These are phyloP conservation scores for Teratosphaeria destructans DNA, from an alignment of 2,329 filamentous ascomycete species.

Conservation along the genomic window DNA sequence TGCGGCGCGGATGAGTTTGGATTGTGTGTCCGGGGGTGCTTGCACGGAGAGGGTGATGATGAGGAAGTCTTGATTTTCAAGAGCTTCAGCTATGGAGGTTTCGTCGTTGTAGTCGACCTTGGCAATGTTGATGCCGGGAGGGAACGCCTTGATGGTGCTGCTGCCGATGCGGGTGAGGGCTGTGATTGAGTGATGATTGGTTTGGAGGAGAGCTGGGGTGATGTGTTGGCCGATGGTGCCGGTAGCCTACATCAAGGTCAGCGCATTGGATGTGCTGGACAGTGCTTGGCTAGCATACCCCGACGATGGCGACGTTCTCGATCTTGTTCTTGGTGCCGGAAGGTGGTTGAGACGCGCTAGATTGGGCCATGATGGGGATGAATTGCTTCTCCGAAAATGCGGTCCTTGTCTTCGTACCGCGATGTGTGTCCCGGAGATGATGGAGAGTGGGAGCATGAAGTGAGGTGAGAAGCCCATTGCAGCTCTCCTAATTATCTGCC, in stretches of 20 bases:
- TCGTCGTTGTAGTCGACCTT: slow-evolving; percentile 40
- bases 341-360: not conserved
- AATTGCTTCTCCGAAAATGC: not conserved
- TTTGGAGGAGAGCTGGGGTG: slow-evolving; percentile 30
- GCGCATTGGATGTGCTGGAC: not conserved
- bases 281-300: not conserved
- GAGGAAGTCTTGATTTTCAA: slow-evolving; percentile 29
- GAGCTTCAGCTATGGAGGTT: slow-evolving; percentile 23
- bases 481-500: not conserved
- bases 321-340: not conserved
- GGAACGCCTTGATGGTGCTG: slow-evolving; percentile 31
- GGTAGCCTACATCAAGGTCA: not conserved
- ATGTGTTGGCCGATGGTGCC: slow-evolving; percentile 32
- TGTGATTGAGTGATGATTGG: slow-evolving; percentile 40
- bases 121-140: slow-evolving; percentile 29
- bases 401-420: not conserved
- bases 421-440: too few relatives aligned
- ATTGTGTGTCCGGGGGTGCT: slow-evolving; percentile 21
- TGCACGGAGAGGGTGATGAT: slow-evolving; percentile 29
- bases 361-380: not conserved
- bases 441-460: too few relatives aligned
- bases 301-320: not conserved
- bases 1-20: slow-evolving; percentile 17
- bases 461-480: not conserved
- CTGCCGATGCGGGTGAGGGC: slow-evolving; percentile 31